Evolutionary conservation across 306 rosid species (phyloP).

Genomic region (Cicer chorassanicum): DNA sequence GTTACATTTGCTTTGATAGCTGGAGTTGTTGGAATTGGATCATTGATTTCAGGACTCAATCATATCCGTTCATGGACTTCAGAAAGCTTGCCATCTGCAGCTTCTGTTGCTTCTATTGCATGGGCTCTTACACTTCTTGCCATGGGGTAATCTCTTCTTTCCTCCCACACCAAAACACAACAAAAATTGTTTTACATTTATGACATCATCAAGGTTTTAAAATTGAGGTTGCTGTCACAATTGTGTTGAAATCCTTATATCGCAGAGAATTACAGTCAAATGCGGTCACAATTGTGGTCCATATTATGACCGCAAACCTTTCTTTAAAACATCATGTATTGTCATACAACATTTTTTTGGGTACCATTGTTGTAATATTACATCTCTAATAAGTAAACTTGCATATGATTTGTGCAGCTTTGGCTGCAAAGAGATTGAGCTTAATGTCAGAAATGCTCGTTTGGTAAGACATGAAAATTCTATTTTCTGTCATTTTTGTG

Average conservation of each 20-base stretch:
- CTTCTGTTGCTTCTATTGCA: constrained; percentile 74
- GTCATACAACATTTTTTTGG: background rate
- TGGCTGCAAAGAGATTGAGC: constrained; percentile 91
- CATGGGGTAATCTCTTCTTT: constrained; percentile 68
- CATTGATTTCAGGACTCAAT: constrained; percentile 67
- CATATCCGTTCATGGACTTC: constrained; percentile 81
- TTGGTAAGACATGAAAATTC: constrained; percentile 64
- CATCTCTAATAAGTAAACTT: constrained; percentile 15
- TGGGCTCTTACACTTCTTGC: constrained; percentile 95
- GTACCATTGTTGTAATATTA: background rate
- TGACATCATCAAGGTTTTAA: background rate
- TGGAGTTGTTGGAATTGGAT: constrained; percentile 86
- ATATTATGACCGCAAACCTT: background rate
- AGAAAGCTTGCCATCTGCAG: constrained; percentile 87
- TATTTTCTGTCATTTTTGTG: background rate
- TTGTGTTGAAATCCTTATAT: background rate
- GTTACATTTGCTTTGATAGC: constrained; percentile 84
- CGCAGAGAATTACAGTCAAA: background rate
- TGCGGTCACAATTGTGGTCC: background rate
- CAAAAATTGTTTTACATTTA: background rate
- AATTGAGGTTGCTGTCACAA: background rate
- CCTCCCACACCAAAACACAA: background rate
- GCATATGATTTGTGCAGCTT: constrained; percentile 57
- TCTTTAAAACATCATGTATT: background rate
- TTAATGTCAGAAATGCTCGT: constrained; percentile 69